A percentile compares a stretch with the other conserved stretches of the same genome.
Evolutionary conservation across 2,329 filamentous ascomycete genomes (phyloP).

Genomic region (Xylaria sp.): DNA sequence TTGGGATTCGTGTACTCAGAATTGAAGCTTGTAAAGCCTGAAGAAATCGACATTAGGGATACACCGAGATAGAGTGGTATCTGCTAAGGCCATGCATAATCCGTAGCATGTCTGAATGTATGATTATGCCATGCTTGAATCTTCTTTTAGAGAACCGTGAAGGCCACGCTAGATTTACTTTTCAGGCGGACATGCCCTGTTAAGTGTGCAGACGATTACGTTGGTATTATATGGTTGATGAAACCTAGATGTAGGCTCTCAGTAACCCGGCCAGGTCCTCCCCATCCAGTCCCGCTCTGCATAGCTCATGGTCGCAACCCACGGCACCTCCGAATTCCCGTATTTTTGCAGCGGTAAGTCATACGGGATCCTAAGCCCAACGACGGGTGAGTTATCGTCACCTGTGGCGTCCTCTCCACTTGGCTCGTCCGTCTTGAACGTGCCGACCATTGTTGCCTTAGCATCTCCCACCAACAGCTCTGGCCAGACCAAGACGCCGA

Average conservation of each 20-base stretch:
- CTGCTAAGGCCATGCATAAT: slow-evolving; percentile 3
- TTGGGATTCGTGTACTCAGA: background rate
- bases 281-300: slow-evolving; percentile 71
- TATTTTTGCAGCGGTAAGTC: slow-evolving; percentile 79
- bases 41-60: background rate
- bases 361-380: slow-evolving; percentile 86
- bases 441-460: slow-evolving; percentile 70
- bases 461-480: slow-evolving; percentile 59
- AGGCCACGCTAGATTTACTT: background rate
- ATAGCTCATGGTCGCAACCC: slow-evolving; percentile 75
- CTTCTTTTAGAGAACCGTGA: background rate
- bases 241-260: background rate
- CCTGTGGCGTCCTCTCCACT: slow-evolving; percentile 33
- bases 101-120: slow-evolving; percentile 6
- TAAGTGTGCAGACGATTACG: background rate
- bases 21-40: slow-evolving; percentile 12
- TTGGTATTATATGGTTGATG: background rate
- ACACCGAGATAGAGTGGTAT: slow-evolving; percentile 12
- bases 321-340: slow-evolving; percentile 71
- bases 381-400: slow-evolving; percentile 51
- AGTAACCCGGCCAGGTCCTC: slow-evolving; percentile 51
- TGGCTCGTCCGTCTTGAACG: slow-evolving; percentile 72
- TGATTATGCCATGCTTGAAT: background rate
- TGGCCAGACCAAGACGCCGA: slow-evolving; percentile 87
- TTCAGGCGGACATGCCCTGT: background rate